Evolutionary conservation across 768 basidiomycete species (phyloP).

Genomic region (Agaricus bisporus): DNA sequence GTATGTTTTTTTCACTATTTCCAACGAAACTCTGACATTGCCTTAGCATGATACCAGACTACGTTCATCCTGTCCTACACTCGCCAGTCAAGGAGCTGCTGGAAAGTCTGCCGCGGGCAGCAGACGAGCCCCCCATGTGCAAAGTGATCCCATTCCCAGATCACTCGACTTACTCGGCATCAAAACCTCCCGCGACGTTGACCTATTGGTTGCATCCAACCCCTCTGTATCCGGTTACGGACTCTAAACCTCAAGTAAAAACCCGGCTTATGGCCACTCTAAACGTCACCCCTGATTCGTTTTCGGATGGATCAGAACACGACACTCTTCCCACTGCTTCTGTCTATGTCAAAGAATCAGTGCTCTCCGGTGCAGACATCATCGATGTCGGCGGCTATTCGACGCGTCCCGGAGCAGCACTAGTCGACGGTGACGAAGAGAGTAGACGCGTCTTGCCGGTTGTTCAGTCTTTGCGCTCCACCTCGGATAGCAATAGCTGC

Average conservation of each 20-base stretch:
- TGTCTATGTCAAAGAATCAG: constrained; percentile 41
- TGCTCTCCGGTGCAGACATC: constrained; percentile 60
- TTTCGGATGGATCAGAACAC: constrained; percentile 78
- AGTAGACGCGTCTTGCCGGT: constrained; percentile 64
- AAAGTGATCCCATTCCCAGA: constrained; percentile 74
- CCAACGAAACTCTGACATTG: neutral
- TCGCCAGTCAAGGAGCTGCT: constrained; percentile 44
- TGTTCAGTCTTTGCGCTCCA: constrained; percentile 49
- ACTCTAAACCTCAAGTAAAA: constrained; percentile 19
- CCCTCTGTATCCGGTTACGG: neutral
- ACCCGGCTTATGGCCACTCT: constrained; percentile 88
- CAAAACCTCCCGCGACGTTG: constrained; percentile 39
- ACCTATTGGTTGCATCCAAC: constrained; percentile 44
- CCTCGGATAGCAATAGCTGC: neutral
- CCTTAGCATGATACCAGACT: constrained; percentile 75
- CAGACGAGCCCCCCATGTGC: constrained; percentile 43
- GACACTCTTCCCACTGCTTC: constrained; percentile 49
- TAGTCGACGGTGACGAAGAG: constrained; percentile 68
- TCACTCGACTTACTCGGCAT: constrained; percentile 15
- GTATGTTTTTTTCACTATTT: constrained; percentile 40
- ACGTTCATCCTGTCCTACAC: constrained; percentile 54
- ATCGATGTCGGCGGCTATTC: constrained; percentile 94
- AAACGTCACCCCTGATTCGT: constrained; percentile 93
- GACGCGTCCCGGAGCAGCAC: constrained; percentile 75
- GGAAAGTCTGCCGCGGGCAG: constrained; percentile 26